These are phyloP conservation scores for Chimonanthus salicifolius DNA, from an alignment of 164 flowering plant genomes.

Conservation along the genomic window DNA sequence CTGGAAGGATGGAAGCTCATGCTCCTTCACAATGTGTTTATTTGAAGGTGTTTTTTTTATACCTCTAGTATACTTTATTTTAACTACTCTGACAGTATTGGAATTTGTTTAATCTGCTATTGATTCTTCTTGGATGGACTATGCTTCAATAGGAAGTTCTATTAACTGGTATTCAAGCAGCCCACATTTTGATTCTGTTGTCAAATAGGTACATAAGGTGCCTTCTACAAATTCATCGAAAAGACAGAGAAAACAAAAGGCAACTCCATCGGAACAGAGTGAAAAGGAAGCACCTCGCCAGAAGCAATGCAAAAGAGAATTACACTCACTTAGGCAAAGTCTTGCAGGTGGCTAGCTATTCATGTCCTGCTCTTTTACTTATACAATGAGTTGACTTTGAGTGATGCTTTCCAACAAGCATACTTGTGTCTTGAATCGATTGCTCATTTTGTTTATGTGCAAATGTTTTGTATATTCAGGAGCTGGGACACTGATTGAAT, in stretches of 20 bases:
- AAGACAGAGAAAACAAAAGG: constrained; percentile 9
- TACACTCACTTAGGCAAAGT: constrained; percentile 30
- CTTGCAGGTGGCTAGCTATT: constrained; percentile 41
- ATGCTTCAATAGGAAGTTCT: background rate
- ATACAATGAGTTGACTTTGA: background rate
- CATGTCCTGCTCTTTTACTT: background rate
- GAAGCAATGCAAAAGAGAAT: background rate
- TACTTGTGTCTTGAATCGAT: background rate
- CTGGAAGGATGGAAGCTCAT: background rate
- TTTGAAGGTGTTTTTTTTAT: too few species aligned
- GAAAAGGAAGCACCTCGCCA: background rate
- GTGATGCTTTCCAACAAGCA: background rate
- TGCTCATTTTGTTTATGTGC: background rate
- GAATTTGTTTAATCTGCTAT: background rate
- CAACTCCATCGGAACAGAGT: background rate
- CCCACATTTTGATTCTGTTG: background rate
- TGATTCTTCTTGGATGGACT: background rate
- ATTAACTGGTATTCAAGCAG: background rate
- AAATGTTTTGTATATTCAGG: constrained; percentile 24
- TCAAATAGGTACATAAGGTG: constrained; percentile 9
- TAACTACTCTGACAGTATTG: background rate
- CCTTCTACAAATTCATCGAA: constrained; percentile 4
- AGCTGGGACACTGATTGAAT: constrained; percentile 48
- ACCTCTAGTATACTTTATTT: background rate
- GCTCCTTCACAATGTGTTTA: background rate